Evolutionary conservation across 23 red algal genomes (phyloP), one percentile per base, ranked within the genome.

Genomic region (Chondrus crispus): DNA sequence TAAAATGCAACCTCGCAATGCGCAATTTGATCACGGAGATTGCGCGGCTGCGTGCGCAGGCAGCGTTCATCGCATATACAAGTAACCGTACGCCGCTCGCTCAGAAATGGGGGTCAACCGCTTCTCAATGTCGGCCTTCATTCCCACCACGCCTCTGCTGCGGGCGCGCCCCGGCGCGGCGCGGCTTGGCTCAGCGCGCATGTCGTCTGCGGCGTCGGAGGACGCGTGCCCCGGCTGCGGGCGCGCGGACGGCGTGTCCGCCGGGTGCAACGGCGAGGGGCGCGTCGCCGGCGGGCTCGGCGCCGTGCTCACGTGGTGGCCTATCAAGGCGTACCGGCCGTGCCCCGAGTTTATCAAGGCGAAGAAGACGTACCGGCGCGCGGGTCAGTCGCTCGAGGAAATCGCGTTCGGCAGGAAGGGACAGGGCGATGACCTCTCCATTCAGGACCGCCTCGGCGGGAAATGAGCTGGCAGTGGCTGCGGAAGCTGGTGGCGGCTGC

Each of bases 271-370:
- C 71, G 95, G 95, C 3, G 76, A 49, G 5, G 95, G 95, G 0
- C 89, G 95, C 26, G 86, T 97, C 47, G 62, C 77, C 12, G 95
- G 95, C 11, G 95, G 95, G 4, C 81, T 97, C 24, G 95, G 95
- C 30, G 95, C 90, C 22, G 81, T 97, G 10, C 80, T 93, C 32
- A 48, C 36, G 36, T 97, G 88, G 88, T 97, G 95, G 95, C 95
- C 95, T 10, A 97, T 97, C 36, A 97, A 97, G 82, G 95, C 89
- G 40, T 97, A 97, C 42, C 78, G 89, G 18, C 95, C 95, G 36
- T 97, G 95, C 82, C 82, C 81, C 7, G 90, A 97, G 9, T 87
- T 64, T 62, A 55, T 91, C 20, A 93, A 87, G 30, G 72, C 82
- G 22, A 90, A 90, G 63, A 92, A 88, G 60, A 97, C 63, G 72